Percentiles rank a stretch among this genome's conserved stretches.
Conservation (phyloP, 2,329 filamentous ascomycete genomes). For the Epichloe glyceriae region DNA sequence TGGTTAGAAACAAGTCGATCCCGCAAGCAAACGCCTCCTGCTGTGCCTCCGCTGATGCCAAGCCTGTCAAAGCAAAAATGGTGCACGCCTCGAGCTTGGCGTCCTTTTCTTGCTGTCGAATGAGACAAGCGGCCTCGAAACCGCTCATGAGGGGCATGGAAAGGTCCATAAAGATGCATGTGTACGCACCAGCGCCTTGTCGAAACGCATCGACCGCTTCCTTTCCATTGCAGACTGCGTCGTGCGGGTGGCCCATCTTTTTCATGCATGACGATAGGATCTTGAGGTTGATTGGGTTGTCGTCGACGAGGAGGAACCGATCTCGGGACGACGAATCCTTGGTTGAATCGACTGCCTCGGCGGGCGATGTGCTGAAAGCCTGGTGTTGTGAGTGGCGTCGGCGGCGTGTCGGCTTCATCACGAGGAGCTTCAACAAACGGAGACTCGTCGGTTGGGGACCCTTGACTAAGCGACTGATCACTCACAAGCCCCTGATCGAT, state of each 20-base stretch:
- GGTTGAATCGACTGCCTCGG: background rate
- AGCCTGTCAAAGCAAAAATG: constrained; percentile 37
- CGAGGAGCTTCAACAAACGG: background rate
- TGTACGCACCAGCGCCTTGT: constrained; percentile 7
- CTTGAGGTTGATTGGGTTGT: constrained; percentile 24
- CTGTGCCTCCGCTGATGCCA: constrained; percentile 32
- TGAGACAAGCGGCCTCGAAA: constrained; percentile 30
- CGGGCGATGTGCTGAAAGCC: background rate
- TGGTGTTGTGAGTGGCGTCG: background rate
- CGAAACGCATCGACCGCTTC: constrained; percentile 16
- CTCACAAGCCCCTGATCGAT: background rate
- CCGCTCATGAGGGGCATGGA: constrained; percentile 42
- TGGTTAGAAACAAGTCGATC: constrained; percentile 38
- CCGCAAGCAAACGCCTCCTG: constrained; percentile 37
- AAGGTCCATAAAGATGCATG: constrained; percentile 28
- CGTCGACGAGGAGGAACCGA: constrained; percentile 20
- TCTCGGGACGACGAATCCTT: background rate
- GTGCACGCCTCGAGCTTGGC: constrained; percentile 26
- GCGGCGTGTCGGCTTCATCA: background rate
- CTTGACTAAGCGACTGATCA: background rate
- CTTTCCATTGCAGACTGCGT: constrained; percentile 15
- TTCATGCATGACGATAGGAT: constrained; percentile 17
- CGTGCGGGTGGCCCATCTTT: constrained; percentile 13
- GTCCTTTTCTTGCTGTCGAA: constrained; percentile 34
- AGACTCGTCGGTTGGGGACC: background rate